phyloP scores from a whole-genome alignment of 345 rosid genomes.

The Pistacia atlantica region DNA sequence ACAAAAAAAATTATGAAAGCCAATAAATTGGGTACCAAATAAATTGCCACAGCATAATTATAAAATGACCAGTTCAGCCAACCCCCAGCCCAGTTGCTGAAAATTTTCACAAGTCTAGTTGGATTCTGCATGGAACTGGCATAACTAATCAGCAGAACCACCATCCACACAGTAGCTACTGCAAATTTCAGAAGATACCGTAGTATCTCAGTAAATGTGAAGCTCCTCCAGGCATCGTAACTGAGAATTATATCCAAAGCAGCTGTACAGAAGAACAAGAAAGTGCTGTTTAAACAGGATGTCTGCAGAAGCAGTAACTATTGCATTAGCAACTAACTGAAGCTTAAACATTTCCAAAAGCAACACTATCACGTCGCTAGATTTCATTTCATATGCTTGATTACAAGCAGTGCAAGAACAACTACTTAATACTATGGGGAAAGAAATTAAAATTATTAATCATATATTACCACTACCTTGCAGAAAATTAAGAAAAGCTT shows the following conservation, averaged over 20 bases:
- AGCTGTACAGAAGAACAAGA: constrained; percentile 46
- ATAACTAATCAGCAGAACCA: constrained; percentile 78
- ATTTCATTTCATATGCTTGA: constrained; percentile 7
- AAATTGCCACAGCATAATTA: constrained; percentile 74
- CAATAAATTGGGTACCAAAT: constrained; percentile 72
- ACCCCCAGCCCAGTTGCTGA: constrained; percentile 58
- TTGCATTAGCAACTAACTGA: not conserved
- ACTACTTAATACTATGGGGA: not conserved
- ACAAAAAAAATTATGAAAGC: constrained; percentile 72
- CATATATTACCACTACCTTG: constrained; percentile 54
- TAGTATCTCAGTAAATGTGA: constrained; percentile 69
- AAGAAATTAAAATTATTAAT: constrained; percentile 2
- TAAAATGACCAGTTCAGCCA: constrained; percentile 70
- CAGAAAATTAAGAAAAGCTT: constrained; percentile 82
- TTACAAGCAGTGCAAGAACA: not conserved
- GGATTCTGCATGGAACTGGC: constrained; percentile 74
- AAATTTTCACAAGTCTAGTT: constrained; percentile 66
- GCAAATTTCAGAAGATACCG: constrained; percentile 77
- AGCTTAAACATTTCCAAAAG: constrained; percentile 18
- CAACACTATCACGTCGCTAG: not conserved
- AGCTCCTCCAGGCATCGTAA: constrained; percentile 81
- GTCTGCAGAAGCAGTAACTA: not conserved
- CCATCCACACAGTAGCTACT: constrained; percentile 84
- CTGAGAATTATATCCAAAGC: constrained; percentile 80
- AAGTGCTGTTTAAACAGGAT: constrained; percentile 1